A percentile compares a stretch with the other conserved stretches of the same genome.
Conservation (phyloP, 2,329 filamentous ascomycete species). For the Fusarium secorum region DNA sequence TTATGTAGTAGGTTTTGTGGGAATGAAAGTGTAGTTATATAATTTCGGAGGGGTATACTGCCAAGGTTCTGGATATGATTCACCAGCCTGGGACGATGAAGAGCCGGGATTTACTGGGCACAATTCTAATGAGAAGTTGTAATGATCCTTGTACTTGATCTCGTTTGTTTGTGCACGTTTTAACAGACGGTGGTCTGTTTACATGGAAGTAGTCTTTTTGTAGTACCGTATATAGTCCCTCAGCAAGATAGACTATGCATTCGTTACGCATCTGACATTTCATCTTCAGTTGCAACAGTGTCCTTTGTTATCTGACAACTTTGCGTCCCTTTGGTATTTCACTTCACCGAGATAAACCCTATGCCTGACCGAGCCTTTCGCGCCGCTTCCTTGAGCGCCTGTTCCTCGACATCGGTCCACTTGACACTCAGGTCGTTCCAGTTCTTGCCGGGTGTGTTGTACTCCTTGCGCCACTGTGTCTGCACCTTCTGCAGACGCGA, state of each 20-base stretch:
- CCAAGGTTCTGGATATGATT: slow-evolving; percentile 1
- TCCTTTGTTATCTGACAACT: neutral
- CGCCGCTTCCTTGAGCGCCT: slow-evolving; percentile 66
- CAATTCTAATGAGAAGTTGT: slow-evolving; percentile 33
- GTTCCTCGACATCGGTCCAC: slow-evolving; percentile 73
- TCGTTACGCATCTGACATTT: neutral
- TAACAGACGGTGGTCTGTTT: neutral
- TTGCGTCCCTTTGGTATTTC: slow-evolving; percentile 26
- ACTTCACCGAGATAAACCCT: slow-evolving; percentile 72
- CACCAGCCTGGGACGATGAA: slow-evolving; percentile 2
- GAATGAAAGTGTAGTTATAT: slow-evolving; percentile 22
- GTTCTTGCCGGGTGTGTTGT: slow-evolving; percentile 67
- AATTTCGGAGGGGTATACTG: slow-evolving; percentile 7
- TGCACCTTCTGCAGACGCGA: slow-evolving; percentile 67
- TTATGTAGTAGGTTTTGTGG: slow-evolving; percentile 3
- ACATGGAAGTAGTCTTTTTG: neutral
- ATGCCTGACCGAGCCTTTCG: slow-evolving; percentile 67
- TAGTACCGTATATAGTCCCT: neutral
- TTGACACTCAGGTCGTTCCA: slow-evolving; percentile 73
- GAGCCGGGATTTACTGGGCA: slow-evolving; percentile 4
- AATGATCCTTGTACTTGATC: slow-evolving; percentile 30
- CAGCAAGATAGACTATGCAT: neutral
- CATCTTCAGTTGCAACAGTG: neutral
- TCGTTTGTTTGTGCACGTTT: neutral
- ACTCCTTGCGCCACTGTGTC: slow-evolving; percentile 68